These are phyloP conservation scores for Colletotrichum paranaense DNA, from an alignment of 2,329 filamentous ascomycete species.

Conservation along the genomic window DNA sequence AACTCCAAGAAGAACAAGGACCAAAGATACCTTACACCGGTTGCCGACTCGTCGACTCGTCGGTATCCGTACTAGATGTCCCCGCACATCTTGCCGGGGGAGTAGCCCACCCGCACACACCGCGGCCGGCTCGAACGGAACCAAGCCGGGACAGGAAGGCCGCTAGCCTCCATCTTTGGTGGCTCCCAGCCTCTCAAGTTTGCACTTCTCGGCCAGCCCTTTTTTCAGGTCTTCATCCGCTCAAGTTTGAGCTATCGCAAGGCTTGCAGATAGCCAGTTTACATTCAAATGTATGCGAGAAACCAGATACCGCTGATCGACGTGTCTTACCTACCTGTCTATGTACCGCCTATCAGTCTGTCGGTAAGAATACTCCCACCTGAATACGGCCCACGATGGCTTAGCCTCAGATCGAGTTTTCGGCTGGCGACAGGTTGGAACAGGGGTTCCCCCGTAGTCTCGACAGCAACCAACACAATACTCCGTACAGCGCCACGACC, in stretches of 20 bases:
- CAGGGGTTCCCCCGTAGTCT: conserved; percentile 6
- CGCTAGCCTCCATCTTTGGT: conserved; percentile 5
- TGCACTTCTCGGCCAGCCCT: neutral
- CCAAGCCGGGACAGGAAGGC: conserved; percentile 26
- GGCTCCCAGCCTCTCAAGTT: conserved; percentile 4
- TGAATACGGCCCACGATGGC: neutral
- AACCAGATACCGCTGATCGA: neutral
- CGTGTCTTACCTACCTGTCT: neutral
- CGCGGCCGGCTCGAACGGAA: conserved; percentile 6
- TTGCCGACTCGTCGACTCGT: neutral
- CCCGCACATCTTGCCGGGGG: neutral
- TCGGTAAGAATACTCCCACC: neutral
- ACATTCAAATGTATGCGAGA: neutral
- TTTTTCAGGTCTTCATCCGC: neutral
- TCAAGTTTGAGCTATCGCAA: neutral
- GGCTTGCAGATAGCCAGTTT: neutral
- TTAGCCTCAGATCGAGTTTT: neutral
- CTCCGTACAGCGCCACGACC: no score
- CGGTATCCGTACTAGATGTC: neutral
- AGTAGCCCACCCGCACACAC: neutral
- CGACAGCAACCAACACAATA: neutral
- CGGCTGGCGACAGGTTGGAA: neutral
- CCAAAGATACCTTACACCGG: neutral
- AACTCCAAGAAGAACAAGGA: neutral
- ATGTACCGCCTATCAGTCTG: neutral